phyloP scores from a whole-genome alignment of 1,284 basidiomycete genomes.

The Porodaedalea pini region DNA sequence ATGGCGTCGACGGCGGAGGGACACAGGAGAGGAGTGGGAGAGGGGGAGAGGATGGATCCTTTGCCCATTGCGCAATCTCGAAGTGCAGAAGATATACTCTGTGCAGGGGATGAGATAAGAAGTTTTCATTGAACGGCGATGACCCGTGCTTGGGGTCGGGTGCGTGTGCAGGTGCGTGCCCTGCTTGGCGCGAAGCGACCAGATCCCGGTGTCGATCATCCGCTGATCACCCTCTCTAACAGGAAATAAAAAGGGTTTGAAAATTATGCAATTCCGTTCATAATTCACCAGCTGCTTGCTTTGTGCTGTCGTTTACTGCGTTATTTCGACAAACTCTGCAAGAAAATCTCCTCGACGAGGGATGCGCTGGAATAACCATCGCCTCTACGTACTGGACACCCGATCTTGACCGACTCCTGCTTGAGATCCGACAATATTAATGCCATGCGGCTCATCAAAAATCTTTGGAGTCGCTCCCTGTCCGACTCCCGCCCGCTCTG shows the following conservation, averaged over 20 bases:
- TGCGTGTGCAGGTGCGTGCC: neutral
- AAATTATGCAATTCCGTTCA: neutral
- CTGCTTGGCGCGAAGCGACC: neutral
- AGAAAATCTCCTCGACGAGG: too few species aligned
- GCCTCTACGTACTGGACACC: too few species aligned
- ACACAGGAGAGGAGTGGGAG: neutral
- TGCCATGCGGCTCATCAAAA: neutral
- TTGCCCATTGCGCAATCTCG: neutral
- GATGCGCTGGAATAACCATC: too few species aligned
- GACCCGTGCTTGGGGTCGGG: neutral
- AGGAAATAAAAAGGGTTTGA: neutral
- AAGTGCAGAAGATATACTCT: neutral
- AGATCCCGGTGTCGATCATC: neutral
- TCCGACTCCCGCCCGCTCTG: too few species aligned
- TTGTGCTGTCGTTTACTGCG: neutral
- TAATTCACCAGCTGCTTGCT: too few species aligned
- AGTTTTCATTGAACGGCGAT: neutral
- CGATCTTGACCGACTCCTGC: neutral
- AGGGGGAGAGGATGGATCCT: neutral
- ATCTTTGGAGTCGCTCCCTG: neutral
- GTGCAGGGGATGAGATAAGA: neutral
- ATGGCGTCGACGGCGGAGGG: neutral
- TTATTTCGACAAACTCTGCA: too few species aligned
- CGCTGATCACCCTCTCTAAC: neutral
- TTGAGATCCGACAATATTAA: neutral